These are phyloP conservation scores for Colletotrichum sp. DNA, from an alignment of 2,329 filamentous ascomycete species.

Conservation along the genomic window DNA sequence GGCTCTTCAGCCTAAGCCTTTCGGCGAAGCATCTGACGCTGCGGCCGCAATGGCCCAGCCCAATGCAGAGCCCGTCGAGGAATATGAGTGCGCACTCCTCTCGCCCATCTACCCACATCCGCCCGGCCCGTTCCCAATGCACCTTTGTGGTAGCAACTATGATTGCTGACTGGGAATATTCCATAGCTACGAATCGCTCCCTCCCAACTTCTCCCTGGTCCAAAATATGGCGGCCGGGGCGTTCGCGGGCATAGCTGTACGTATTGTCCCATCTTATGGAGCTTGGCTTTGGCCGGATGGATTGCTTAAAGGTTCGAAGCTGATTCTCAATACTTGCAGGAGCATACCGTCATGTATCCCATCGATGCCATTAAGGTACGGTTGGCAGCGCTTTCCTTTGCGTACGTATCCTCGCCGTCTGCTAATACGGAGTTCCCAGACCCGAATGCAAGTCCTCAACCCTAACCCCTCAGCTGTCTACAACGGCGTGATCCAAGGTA, in stretches of 20 bases:
- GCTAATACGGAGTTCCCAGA: conserved; percentile 59
- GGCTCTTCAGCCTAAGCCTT: conserved; percentile 64
- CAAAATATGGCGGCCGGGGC: conserved; percentile 97
- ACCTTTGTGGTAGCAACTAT: neutral
- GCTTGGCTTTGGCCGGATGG: neutral
- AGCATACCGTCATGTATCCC: conserved; percentile 99
- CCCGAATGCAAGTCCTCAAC: conserved; percentile 96
- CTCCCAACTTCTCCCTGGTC: conserved; percentile 89
- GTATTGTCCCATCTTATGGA: conserved; percentile 30
- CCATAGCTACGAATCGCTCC: conserved; percentile 84
- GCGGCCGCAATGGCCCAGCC: conserved; percentile 75
- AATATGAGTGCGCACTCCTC: conserved; percentile 63
- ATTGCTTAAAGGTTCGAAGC: neutral
- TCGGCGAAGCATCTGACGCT: conserved; percentile 69
- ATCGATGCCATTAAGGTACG: conserved; percentile 96
- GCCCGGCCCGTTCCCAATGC: neutral
- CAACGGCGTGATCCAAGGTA: conserved; percentile 88
- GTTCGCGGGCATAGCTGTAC: conserved; percentile 93
- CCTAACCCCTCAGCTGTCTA: conserved; percentile 82
- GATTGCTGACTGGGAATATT: conserved; percentile 21
- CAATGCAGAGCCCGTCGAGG: conserved; percentile 66
- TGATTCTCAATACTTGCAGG: conserved; percentile 56
- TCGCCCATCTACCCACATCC: neutral
- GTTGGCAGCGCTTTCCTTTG: neutral
- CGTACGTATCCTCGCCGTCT: neutral